Percentiles rank a stretch among this genome's conserved stretches.
phyloP scores from a whole-genome alignment of 169 alveolate genomes.

The Eimeria falciformis region DNA sequence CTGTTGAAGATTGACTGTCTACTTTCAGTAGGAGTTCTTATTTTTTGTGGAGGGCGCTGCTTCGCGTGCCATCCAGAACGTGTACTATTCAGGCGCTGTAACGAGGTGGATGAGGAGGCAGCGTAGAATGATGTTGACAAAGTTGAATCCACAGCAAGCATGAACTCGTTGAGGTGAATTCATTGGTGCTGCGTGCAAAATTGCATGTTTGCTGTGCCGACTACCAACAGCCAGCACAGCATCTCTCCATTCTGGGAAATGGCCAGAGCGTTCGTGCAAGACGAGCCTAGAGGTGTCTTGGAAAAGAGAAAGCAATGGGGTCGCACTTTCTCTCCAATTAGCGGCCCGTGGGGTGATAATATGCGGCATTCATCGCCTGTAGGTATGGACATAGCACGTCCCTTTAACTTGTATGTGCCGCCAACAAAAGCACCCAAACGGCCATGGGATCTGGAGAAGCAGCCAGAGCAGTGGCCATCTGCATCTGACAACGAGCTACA shows the following conservation, averaged over 20 bases:
- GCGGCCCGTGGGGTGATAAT: no score
- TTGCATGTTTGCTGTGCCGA: neutral
- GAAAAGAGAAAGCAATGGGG: neutral
- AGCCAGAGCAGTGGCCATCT: neutral
- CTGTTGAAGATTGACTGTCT: no score
- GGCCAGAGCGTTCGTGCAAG: slow-evolving; percentile 48
- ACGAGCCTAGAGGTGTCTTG: neutral
- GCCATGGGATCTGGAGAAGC: neutral
- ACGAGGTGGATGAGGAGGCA: no score
- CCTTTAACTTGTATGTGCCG: neutral
- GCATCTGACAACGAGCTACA: slow-evolving; percentile 7
- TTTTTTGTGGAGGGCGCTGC: no score
- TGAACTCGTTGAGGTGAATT: no score
- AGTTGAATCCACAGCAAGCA: no score
- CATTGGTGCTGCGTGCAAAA: no score
- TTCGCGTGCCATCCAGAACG: no score
- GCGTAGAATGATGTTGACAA: no score
- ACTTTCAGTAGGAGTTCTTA: no score
- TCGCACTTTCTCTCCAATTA: no score
- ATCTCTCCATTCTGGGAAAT: neutral
- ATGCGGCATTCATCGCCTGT: neutral
- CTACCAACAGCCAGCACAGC: neutral
- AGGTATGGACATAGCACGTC: neutral
- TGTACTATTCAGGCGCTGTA: no score
- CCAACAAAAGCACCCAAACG: neutral